phyloP scores from a whole-genome alignment of 2,329 filamentous ascomycete genomes.

The Pleoardoris graminearum region DNA sequence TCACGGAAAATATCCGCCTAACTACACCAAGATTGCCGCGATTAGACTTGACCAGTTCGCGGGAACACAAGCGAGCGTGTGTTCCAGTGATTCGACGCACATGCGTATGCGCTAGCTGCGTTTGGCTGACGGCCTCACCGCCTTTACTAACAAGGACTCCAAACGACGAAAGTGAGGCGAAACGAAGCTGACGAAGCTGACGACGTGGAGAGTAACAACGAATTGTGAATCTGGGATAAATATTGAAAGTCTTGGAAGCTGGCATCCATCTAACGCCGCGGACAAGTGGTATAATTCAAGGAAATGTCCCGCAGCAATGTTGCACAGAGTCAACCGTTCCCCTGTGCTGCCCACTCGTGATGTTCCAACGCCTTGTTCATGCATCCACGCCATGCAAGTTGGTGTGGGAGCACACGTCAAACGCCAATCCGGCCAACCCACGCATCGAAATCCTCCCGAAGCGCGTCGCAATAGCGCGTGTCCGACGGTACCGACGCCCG shows the following conservation, averaged over 20 bases:
- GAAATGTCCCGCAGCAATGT: conserved; percentile 5
- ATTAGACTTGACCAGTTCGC: conserved; percentile 9
- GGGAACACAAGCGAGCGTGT: conserved; percentile 24
- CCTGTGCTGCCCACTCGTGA: conserved; percentile 14
- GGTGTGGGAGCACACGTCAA: conserved; percentile 21
- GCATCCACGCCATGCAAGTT: conserved; percentile 31
- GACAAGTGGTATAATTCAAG: conserved; percentile 8
- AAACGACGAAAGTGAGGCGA: conserved; percentile 1
- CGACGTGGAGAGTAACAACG: background rate
- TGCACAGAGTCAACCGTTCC: conserved; percentile 8
- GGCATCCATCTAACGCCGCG: background rate
- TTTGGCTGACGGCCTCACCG: conserved; percentile 9
- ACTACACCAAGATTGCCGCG: background rate
- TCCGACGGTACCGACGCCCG: background rate
- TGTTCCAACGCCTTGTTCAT: conserved; percentile 27
- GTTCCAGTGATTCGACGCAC: conserved; percentile 21
- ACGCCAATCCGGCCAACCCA: conserved; percentile 10
- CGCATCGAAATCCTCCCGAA: conserved; percentile 1
- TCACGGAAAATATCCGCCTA: background rate
- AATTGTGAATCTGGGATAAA: background rate
- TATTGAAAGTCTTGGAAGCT: background rate
- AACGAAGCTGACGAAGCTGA: background rate
- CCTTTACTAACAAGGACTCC: background rate
- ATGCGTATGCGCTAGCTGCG: conserved; percentile 1
- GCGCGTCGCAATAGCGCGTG: background rate